Evolutionary conservation across 1,284 basidiomycete genomes (phyloP), one percentile per base, ranked within the genome.

Genomic region (Tilletiaria anomala): DNA sequence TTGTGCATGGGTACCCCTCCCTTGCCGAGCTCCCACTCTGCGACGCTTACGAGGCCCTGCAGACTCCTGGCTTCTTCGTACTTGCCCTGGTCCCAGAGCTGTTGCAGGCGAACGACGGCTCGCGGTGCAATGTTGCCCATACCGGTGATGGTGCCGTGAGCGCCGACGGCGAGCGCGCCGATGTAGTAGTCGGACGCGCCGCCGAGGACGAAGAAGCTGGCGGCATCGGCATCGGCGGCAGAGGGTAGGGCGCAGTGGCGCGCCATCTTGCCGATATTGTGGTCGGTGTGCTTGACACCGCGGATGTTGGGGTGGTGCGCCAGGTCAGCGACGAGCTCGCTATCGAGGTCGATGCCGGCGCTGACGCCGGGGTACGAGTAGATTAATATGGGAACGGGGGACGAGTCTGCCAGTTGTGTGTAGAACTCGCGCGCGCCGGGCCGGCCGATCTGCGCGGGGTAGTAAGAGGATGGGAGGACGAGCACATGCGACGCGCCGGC

Each of bases 271-370:
- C 6, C 18, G 5, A 22, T 37, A 11, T 15, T 19, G 11, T 15
- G 16, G n/a, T n/a, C 16, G 18, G n/a, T 5, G 17, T 37, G 16
- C 70, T 68, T 91, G 47, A 87, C 79, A 22, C 86, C 86, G 58
- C 76, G 79, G 56, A 86, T 84, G 70, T 88, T 87, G 10, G 82
- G 82, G 62, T 89, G 85, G 18, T 66, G 67, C 2, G 83, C 83
- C 39, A 91, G 76, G 53, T 85, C 80, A 15, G 75, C 75, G 57
- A 91, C 79, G 33, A 84, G 69, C 65, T 88, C 83, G 10, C 83
- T 85, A 65, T 83, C 80, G 42, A 91, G 76, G 65, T 93, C 83
- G 52, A 85, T 76, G 8, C 86, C 85, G 0, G 83, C 26, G 8
- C 10, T 8, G 8, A n/a, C 26, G n/a, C 26, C 26, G 26, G 26